Evolutionary conservation across 768 basidiomycete genomes (phyloP), one percentile per base, ranked within the genome.

Genomic region (Xerocomus brunneocitrinus): DNA sequence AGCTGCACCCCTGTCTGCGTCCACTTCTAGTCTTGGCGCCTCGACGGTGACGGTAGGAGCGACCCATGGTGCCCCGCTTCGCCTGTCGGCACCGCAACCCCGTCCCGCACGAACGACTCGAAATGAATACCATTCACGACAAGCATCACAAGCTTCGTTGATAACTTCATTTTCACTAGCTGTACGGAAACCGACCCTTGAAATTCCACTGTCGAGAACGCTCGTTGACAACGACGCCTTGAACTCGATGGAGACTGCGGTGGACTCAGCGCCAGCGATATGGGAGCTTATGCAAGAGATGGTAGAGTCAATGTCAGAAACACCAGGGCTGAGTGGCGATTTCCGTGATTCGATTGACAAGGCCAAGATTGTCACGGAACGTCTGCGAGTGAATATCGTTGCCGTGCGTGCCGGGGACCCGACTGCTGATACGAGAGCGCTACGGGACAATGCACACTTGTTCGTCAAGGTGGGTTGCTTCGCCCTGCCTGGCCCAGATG

Each of bases 191-290:
- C 65, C 66, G 36, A 75, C 73, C 38, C 53, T 81, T 30, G 82
- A 83, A 7, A 68, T 80, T 7, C 76, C 81, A 5, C 73, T 74
- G 10, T 82, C 87, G 16, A 80, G 79, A 55, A 81, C 78, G 25
- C 73, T 86, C 34, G 83, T 92, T 39, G 89, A 91, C 63, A 84
- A 84, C 49, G 88, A 91, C 60, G 81, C 89, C 4, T 71, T 95
- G 6, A 82, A 87, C 54, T 85, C 89, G 28, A 84, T 95, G 67
- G 84, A 84, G 58, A 73, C 74, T 8, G 89, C 94, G 13, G 82
- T 93, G 8, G 83, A 89, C 25, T 79, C 87, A 12, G 93, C 91
- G 9, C 87, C 88, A 9, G 75, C 77, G 25, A 87, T 19, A 19
- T 19, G 19, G 19, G 19, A 19, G 19, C 65, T 87, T 75, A 82